phyloP scores from a whole-genome alignment of 192 early-diverging fungal species.

The Coemansia sp. region DNA sequence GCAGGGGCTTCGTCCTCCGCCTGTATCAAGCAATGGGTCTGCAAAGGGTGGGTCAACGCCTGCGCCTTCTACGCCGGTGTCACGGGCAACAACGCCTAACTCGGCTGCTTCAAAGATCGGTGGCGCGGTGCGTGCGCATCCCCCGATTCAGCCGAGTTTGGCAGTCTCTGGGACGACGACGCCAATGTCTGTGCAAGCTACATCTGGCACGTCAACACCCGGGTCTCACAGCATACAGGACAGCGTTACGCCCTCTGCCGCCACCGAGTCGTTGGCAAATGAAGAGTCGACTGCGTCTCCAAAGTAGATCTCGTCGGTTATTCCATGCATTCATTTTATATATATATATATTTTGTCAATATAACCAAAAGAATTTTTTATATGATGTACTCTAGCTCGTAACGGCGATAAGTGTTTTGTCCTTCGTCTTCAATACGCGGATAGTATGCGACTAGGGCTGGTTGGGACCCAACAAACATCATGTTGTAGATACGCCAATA shows the following conservation, averaged over 20 bases:
- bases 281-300: neutral
- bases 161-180: conserved; percentile 7
- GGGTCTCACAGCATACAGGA: neutral
- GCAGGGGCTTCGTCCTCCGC: conserved; percentile 15
- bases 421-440: conserved; percentile 85
- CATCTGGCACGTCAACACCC: neutral
- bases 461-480: conserved; percentile 88
- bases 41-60: conserved; percentile 13
- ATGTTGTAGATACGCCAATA: conserved; percentile 99
- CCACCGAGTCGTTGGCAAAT: neutral
- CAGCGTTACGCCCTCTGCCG: neutral
- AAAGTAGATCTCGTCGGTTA: neutral
- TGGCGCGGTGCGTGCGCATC: conserved; percentile 4
- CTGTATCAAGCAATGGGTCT: conserved; percentile 4
- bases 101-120: conserved; percentile 4
- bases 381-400: conserved; percentile 78
- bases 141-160: neutral
- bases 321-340: neutral
- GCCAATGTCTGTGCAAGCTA: neutral
- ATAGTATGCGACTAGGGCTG: conserved; percentile 88
- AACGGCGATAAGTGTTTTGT: conserved; percentile 74
- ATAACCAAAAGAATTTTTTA: conserved; percentile 21
- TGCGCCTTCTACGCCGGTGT: conserved; percentile 20
- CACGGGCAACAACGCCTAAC: conserved; percentile 40
- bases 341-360: neutral